Conservation (phyloP, 345 rosid genomes). For the Salix purpurea region DNA sequence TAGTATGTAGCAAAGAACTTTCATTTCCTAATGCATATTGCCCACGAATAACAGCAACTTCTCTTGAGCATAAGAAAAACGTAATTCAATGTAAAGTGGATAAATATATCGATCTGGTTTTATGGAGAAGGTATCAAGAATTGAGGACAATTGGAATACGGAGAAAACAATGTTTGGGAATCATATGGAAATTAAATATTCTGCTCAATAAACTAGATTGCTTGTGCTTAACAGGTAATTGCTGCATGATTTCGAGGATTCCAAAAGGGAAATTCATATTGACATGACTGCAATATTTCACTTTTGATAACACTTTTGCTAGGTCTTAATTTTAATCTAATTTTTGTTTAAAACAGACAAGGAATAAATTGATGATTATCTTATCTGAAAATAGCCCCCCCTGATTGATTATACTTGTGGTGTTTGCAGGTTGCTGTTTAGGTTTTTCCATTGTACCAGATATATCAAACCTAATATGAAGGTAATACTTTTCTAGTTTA, state of each 20-base stretch:
- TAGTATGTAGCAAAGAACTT: not conserved
- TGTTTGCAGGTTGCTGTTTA: slow-evolving; percentile 25
- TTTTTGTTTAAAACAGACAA: not conserved
- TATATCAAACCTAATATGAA: not conserved
- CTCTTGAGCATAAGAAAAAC: not conserved
- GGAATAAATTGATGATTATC: not conserved
- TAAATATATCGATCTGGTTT: not conserved
- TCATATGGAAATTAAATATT: not conserved
- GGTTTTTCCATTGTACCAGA: not conserved
- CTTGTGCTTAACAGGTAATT: not conserved
- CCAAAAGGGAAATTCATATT: not conserved
- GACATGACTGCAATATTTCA: not conserved
- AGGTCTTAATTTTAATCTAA: not conserved
- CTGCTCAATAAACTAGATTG: not conserved
- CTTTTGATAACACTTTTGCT: not conserved
- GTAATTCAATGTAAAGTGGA: not conserved
- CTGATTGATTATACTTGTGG: slow-evolving; percentile 1
- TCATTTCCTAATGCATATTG: not conserved
- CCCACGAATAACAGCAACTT: not conserved
- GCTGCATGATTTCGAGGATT: not conserved
- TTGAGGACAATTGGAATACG: not conserved
- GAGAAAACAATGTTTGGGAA: not conserved
- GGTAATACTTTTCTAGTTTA: slow-evolving; percentile 6
- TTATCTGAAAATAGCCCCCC: not conserved
- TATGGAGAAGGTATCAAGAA: not conserved